phyloP scores from a whole-genome alignment of 768 basidiomycete genomes.

The Galerina sulciceps region DNA sequence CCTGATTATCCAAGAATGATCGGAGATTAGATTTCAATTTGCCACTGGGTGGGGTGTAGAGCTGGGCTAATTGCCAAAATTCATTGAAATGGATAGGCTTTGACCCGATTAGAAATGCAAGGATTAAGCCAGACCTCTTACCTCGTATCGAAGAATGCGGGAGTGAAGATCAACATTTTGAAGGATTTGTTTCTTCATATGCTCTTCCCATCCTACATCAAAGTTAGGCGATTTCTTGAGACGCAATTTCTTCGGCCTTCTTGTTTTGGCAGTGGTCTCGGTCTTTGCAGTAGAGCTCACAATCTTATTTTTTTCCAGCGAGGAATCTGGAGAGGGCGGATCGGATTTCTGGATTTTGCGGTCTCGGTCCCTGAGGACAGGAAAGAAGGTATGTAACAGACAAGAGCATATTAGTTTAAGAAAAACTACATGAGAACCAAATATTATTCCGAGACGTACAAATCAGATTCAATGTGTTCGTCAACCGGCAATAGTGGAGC shows the following conservation, averaged over 20 bases:
- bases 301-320: background rate
- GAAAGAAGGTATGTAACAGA: background rate
- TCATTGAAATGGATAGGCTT: conserved; percentile 65
- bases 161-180: conserved; percentile 51
- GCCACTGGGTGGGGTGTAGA: conserved; percentile 28
- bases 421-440: background rate
- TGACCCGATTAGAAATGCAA: background rate
- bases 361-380: background rate
- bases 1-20: conserved; percentile 61
- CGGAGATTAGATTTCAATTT: conserved; percentile 45
- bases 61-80: conserved; percentile 49
- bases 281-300: background rate
- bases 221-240: conserved; percentile 21
- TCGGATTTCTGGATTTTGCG: background rate
- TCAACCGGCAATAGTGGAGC: conserved; percentile 2
- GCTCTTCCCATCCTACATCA: conserved; percentile 46
- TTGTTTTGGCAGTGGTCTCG: conserved; percentile 4
- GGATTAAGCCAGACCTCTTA: conserved; percentile 25
- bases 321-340: background rate
- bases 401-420: background rate
- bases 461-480: background rate
- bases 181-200: conserved; percentile 46
- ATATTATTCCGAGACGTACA: conserved; percentile 13
- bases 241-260: background rate
- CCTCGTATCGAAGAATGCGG: conserved; percentile 71